Evolutionary conservation across 2,329 filamentous ascomycete genomes (phyloP).

Genomic region (Aspergillus sp.): DNA sequence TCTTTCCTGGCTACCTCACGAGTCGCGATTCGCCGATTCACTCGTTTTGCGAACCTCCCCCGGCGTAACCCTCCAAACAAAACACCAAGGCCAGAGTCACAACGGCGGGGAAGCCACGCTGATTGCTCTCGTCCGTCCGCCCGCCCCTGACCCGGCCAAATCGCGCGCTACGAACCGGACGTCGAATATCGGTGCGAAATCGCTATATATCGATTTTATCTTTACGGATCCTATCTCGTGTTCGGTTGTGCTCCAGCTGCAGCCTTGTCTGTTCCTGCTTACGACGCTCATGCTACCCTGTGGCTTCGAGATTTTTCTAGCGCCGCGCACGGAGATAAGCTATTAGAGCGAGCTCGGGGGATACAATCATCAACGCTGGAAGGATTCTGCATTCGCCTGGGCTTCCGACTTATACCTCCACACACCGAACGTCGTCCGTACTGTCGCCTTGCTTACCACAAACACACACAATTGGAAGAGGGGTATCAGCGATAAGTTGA

Average conservation of each 20-base stretch:
- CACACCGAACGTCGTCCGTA: background rate
- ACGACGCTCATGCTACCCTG: constrained; percentile 22
- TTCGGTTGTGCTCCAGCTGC: background rate
- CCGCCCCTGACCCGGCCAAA: constrained; percentile 19
- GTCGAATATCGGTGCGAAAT: background rate
- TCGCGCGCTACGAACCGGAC: constrained; percentile 6
- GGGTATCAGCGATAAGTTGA: constrained; percentile 4
- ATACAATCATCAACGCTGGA: constrained; percentile 1
- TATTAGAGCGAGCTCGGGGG: constrained; percentile 8
- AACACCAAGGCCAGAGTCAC: constrained; percentile 8
- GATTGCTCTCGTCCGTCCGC: constrained; percentile 12
- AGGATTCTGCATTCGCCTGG: background rate
- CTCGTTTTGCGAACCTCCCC: constrained; percentile 1
- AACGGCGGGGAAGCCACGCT: constrained; percentile 20
- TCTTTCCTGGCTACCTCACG: background rate
- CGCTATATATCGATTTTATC: background rate
- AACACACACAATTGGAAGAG: background rate
- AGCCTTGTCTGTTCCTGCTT: constrained; percentile 12
- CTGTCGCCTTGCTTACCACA: background rate
- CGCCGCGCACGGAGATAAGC: constrained; percentile 19
- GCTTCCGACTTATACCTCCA: background rate
- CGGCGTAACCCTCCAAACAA: constrained; percentile 12
- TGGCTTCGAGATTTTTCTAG: constrained; percentile 20
- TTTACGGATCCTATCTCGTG: background rate
- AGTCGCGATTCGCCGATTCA: background rate